Evolutionary conservation across 176 grass and related monocot genomes (phyloP).

Genomic region (bread wheat (Triticum aestivum)): DNA sequence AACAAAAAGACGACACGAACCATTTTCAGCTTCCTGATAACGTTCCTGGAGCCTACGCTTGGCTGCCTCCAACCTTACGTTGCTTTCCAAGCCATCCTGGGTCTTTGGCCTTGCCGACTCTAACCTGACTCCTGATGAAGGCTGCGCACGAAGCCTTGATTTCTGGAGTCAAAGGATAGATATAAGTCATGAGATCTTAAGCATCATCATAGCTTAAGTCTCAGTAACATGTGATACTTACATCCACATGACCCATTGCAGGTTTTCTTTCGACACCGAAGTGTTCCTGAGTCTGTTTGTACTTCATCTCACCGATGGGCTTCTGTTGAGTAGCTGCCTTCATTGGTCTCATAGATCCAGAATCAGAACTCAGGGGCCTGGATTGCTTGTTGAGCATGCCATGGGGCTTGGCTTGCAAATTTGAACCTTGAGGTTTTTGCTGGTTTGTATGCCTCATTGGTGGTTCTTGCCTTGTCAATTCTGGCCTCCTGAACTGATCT

Average conservation of each 20-base stretch:
- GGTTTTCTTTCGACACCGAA: slow-evolving; percentile 48
- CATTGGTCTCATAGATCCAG: slow-evolving; percentile 42
- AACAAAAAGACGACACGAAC: slow-evolving; percentile 27
- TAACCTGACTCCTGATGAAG: slow-evolving; percentile 42
- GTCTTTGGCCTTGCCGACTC: slow-evolving; percentile 48
- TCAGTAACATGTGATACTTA: slow-evolving; percentile 55
- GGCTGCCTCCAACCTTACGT: slow-evolving; percentile 62
- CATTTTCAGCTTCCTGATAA: slow-evolving; percentile 92
- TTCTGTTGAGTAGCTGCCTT: slow-evolving; percentile 41
- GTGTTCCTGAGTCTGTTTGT: slow-evolving; percentile 29
- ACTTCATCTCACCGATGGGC: slow-evolving; percentile 30
- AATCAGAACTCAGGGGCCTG: slow-evolving; percentile 40
- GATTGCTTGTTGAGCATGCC: slow-evolving; percentile 35
- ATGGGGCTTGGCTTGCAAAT: slow-evolving; percentile 34
- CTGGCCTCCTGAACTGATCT: slow-evolving; percentile 37
- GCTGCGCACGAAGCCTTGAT: slow-evolving; percentile 43
- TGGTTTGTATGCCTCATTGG: slow-evolving; percentile 50
- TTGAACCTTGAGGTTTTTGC: slow-evolving; percentile 36
- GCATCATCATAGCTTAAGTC: not conserved
- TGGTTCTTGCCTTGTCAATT: slow-evolving; percentile 37
- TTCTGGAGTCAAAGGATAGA: slow-evolving; percentile 42
- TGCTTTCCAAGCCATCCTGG: slow-evolving; percentile 50
- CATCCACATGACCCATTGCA: slow-evolving; percentile 39
- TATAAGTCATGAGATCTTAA: slow-evolving; percentile 34
- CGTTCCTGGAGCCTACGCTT: slow-evolving; percentile 91